Evolutionary conservation across 768 basidiomycete species (phyloP).

Genomic region (Mycena galericulata): DNA sequence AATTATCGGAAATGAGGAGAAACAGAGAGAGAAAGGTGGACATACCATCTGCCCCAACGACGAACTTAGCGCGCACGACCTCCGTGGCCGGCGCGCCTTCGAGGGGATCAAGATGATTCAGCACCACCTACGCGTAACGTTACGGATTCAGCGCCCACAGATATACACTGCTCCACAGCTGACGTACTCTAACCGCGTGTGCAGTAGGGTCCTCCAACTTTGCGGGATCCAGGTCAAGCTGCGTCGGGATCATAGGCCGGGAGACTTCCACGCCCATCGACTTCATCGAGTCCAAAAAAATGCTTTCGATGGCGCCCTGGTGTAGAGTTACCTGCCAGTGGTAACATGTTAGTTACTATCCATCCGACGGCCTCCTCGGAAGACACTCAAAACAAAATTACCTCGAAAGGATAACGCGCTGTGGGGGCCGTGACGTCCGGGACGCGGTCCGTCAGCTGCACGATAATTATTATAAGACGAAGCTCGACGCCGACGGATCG

Average conservation of each 20-base stretch:
- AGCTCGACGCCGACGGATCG: neutral
- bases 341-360: too few species aligned
- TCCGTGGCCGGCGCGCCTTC: slow-evolving; percentile 58
- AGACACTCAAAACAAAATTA: too few species aligned
- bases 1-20: neutral
- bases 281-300: slow-evolving; percentile 69
- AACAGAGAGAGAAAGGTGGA: too few species aligned
- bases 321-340: slow-evolving; percentile 71
- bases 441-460: slow-evolving; percentile 70
- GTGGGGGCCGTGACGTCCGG: slow-evolving; percentile 71
- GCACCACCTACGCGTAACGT: slow-evolving; percentile 50
- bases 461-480: neutral
- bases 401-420: slow-evolving; percentile 81
- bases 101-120: slow-evolving; percentile 54
- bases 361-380: too few species aligned
- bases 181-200: slow-evolving; percentile 53
- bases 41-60: slow-evolving; percentile 81
- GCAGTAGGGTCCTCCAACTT: slow-evolving; percentile 55
- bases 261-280: slow-evolving; percentile 60
- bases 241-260: slow-evolving; percentile 61
- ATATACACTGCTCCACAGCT: neutral
- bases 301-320: slow-evolving; percentile 72
- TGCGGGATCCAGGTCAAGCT: slow-evolving; percentile 59
- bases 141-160: neutral
- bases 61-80: slow-evolving; percentile 76